Evolutionary conservation across 306 rosid species (phyloP).

Genomic region (Lathyrus sativus): DNA sequence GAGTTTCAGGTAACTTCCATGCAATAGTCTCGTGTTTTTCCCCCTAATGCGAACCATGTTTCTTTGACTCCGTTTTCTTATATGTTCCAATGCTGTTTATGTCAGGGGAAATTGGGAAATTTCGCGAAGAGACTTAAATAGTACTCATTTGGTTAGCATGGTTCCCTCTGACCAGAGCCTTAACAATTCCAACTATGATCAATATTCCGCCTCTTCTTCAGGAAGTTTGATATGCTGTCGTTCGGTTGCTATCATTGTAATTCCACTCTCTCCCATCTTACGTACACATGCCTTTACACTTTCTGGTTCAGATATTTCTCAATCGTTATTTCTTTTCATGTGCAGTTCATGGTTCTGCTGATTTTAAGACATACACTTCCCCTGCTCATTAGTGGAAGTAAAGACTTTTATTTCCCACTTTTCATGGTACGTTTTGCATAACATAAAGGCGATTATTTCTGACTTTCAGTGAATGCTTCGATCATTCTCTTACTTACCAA

Average conservation of each 20-base stretch:
- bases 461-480: conserved; percentile 5
- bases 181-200: conserved; percentile 55
- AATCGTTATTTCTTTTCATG: conserved; percentile 32
- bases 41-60: background rate
- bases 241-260: conserved; percentile 64
- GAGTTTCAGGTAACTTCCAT: conserved; percentile 77
- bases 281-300: conserved; percentile 5
- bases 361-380: conserved; percentile 84
- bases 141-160: conserved; percentile 78
- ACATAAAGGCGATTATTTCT: background rate
- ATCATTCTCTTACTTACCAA: conserved; percentile 34
- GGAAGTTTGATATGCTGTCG: conserved; percentile 65
- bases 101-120: conserved; percentile 97
- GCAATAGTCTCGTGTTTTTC: no score
- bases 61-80: background rate
- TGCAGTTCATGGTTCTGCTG: conserved; percentile 84
- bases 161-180: conserved; percentile 70
- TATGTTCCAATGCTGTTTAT: conserved; percentile 30
- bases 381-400: conserved; percentile 49
- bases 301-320: conserved; percentile 1
- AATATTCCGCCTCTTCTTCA: conserved; percentile 58
- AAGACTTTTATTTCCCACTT: conserved; percentile 61
- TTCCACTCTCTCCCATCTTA: conserved; percentile 30
- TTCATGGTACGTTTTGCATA: conserved; percentile 60
- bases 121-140: conserved; percentile 69